These are phyloP conservation scores for Phytopythium vexans DNA, from an alignment of 352 stramenopile genomes.

Conservation along the genomic window DNA sequence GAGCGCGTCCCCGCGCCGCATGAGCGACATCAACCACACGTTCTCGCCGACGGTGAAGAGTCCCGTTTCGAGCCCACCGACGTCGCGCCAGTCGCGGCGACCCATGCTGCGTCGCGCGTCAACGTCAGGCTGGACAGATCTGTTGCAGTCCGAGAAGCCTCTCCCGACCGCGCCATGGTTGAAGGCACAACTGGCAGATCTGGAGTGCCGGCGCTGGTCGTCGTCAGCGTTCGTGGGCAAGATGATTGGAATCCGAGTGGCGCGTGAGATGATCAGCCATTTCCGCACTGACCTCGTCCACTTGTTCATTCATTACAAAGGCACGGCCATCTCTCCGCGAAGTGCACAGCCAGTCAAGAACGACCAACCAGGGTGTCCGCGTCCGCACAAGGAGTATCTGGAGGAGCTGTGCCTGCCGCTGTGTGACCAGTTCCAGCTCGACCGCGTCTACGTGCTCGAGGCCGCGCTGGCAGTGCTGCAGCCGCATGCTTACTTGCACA, in stretches of 20 bases:
- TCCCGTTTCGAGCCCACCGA: neutral
- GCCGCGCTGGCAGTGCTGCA: slow-evolving; percentile 75
- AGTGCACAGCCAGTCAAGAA: slow-evolving; percentile 9
- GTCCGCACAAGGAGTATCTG: slow-evolving; percentile 61
- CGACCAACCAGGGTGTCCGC: slow-evolving; percentile 10
- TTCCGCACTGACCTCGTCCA: slow-evolving; percentile 65
- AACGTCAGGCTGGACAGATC: slow-evolving; percentile 44
- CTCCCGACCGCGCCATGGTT: slow-evolving; percentile 53
- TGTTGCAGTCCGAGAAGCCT: slow-evolving; percentile 32
- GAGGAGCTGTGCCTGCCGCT: slow-evolving; percentile 72
- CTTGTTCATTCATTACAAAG: slow-evolving; percentile 24
- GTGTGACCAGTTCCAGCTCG: slow-evolving; percentile 76
- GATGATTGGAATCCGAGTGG: slow-evolving; percentile 82
- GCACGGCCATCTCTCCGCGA: no score
- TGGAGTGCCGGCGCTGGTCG: slow-evolving; percentile 81
- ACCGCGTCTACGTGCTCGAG: slow-evolving; percentile 77
- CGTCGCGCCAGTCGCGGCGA: no score
- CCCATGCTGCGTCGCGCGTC: slow-evolving; percentile 26
- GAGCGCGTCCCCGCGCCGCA: slow-evolving; percentile 44
- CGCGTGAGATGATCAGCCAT: slow-evolving; percentile 82
- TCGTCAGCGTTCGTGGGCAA: slow-evolving; percentile 86
- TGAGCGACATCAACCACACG: slow-evolving; percentile 50
- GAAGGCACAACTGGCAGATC: slow-evolving; percentile 80
- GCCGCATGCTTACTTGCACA: slow-evolving; percentile 77
- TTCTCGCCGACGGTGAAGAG: slow-evolving; percentile 16